Evolutionary conservation across 2,329 filamentous ascomycete genomes (phyloP), one percentile per base, ranked within the genome.

Genomic region (Leptodontidium sp.): DNA sequence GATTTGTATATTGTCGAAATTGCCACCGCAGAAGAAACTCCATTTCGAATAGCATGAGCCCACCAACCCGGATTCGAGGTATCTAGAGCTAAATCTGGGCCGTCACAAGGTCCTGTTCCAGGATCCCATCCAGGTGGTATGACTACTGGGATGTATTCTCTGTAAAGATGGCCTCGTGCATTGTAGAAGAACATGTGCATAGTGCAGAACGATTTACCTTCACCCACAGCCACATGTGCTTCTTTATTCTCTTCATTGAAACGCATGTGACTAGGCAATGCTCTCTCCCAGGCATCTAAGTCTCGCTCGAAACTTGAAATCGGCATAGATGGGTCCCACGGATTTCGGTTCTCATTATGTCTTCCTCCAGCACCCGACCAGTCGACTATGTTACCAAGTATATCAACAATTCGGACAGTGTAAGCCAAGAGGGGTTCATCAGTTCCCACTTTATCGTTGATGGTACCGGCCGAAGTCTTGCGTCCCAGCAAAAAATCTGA

Each of bases 91-190:
- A 63, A 24, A 50, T 50, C 47, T 9, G 61, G 61, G 15, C 61
- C 61, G n/a, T 63, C 61, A 53, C 61, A 63, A 24, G 61, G 61
- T 47, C 61, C 61, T 38, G 45, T 63, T 24, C 61, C 61, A 9
- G 61, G 61, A 52, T 63, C 61, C 61, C 61, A 63, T 24, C 45
- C 49, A 24, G 61, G 26, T 32, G 61, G 61, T 12, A 63, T 50
- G n/a, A 63, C 61, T n/a, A 63, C 61, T 32, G 61, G 61, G 14
- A 63, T 63, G 21, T 63, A 63, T 43, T 63, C 61, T n/a, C 61
- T n/a, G 45, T 63, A 53, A 6, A 63, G 49, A 40, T 63, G 61
- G 15, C 61, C 61, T 15, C 49, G 45, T 29, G 61, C 61, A 26
- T 63, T 63, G 15, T 63, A 63, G 47, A 63, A 63, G 14, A 63